phyloP scores from a whole-genome alignment of 2,329 filamentous ascomycete species.

The Botrytis porri region DNA sequence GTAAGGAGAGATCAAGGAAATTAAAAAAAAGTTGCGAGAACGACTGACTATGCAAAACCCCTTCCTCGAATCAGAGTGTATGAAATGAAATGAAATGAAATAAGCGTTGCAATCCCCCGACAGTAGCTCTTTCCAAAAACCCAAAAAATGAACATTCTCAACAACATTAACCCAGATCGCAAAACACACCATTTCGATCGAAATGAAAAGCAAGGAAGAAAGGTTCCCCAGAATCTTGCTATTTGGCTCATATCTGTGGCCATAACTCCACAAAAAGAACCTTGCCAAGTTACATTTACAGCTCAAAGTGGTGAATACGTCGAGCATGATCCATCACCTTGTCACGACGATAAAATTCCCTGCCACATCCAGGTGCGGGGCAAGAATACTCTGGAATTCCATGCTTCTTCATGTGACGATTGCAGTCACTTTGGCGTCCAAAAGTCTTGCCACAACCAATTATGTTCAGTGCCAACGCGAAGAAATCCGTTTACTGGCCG shows the following conservation, averaged over 20 bases:
- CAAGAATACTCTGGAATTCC: neutral
- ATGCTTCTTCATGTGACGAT: constrained; percentile 1
- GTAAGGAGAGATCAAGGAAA: neutral
- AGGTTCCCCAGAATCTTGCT: neutral
- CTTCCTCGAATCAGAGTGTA: neutral
- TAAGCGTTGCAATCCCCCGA: neutral
- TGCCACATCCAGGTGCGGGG: neutral
- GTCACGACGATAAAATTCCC: neutral
- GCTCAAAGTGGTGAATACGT: neutral
- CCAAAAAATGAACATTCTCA: neutral
- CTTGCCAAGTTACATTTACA: neutral
- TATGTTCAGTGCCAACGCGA: neutral
- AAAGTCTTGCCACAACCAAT: neutral
- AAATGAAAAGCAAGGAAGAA: neutral
- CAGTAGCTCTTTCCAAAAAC: neutral
- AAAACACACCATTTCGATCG: neutral
- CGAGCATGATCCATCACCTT: neutral
- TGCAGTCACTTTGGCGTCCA: neutral
- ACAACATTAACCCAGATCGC: neutral
- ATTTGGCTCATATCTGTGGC: neutral
- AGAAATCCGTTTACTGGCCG: neutral
- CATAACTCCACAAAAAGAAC: no score
- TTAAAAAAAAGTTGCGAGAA: no score
- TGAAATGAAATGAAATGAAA: neutral
- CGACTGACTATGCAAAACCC: neutral